Evolutionary conservation across 2,329 filamentous ascomycete genomes (phyloP), one percentile per base, ranked within the genome.

Genomic region (Coleophoma cylindrospora): DNA sequence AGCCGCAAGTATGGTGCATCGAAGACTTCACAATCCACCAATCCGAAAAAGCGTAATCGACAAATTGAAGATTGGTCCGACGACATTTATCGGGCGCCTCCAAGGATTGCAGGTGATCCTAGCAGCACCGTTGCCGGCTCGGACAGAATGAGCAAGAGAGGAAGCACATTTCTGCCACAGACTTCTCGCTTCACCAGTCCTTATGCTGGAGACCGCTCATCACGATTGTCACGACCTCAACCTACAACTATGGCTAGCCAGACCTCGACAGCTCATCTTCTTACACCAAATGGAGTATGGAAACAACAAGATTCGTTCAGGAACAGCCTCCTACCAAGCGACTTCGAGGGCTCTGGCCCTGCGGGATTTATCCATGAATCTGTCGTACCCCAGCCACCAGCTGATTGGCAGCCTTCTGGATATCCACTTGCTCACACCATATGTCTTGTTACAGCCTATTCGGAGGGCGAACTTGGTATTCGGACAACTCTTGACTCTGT

Each of bases 31-130:
- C 86, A 95, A 67, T 83, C 83, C 14, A 83, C 85, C 5, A 83
- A 94, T 66, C 82, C 85, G 57, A 91, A 92, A 67, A 87, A 91
- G 70, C 84, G 94, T 52, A 87, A 91, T 59, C 84, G 87, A 60
- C 91, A 97, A 71, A 99, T 99, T 57, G 94, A 99, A 68, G 92
- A 96, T 62, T 99, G 94, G 94, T 87, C 86, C 13, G 89, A 97
- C 57, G 94, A 99, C 64, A 99, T 99, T 61, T 97, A 99, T 69
- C 87, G 91, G 40, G 88, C 92, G 3, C 90, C 91, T 21, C 84
- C 87, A 49, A 87, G 91, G 57, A 76, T 96, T 56, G 80, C 86
- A 3, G 94, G 83, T 15, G 83, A 96, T 61, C 73, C 86, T 40
- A 80, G 81, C 51, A 86, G 81, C 62, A 84, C 80, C 45, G 79